Percentiles rank a stretch among this genome's conserved stretches.
Evolutionary conservation across 2,329 filamentous ascomycete species (phyloP).

Genomic region (Sporothrix schenckii): DNA sequence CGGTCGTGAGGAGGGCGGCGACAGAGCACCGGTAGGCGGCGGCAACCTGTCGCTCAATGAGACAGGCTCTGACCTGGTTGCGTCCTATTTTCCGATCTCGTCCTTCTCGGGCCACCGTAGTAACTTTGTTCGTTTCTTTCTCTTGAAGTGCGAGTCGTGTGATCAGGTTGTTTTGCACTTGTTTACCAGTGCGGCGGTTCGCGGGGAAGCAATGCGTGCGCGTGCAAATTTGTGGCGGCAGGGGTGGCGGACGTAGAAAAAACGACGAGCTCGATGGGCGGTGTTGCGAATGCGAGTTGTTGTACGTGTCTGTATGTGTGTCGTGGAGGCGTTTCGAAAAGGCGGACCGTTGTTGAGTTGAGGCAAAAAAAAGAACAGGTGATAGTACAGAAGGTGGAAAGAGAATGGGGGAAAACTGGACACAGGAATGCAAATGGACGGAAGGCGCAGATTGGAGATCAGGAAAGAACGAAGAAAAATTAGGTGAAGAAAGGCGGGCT

Average conservation of each 20-base stretch:
- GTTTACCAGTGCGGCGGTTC: background rate
- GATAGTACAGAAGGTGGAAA: slow-evolving; percentile 8
- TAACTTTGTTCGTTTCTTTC: background rate
- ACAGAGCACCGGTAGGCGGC: background rate
- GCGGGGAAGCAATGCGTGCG: slow-evolving; percentile 10
- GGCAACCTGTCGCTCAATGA: slow-evolving; percentile 23
- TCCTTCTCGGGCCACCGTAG: background rate
- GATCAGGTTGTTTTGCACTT: background rate
- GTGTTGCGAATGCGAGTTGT: background rate
- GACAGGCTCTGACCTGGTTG: slow-evolving; percentile 4
- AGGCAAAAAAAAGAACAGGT: background rate
- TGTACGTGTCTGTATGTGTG: background rate
- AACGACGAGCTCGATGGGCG: slow-evolving; percentile 7
- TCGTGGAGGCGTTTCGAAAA: background rate
- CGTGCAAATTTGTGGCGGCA: slow-evolving; percentile 18
- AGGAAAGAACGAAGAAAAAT: slow-evolving; percentile 19
- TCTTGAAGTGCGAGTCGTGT: background rate
- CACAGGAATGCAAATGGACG: slow-evolving; percentile 14
- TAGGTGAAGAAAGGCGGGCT: slow-evolving; percentile 19
- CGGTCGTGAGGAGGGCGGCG: background rate
- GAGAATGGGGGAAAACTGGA: slow-evolving; percentile 12
- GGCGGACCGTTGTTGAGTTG: background rate
- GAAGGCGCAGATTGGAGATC: slow-evolving; percentile 15
- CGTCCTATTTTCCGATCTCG: background rate
- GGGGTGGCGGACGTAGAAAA: slow-evolving; percentile 6